Evolutionary conservation across 495 filamentous ascomycete species (phyloP).

Genomic region (Neurospora sp.): DNA sequence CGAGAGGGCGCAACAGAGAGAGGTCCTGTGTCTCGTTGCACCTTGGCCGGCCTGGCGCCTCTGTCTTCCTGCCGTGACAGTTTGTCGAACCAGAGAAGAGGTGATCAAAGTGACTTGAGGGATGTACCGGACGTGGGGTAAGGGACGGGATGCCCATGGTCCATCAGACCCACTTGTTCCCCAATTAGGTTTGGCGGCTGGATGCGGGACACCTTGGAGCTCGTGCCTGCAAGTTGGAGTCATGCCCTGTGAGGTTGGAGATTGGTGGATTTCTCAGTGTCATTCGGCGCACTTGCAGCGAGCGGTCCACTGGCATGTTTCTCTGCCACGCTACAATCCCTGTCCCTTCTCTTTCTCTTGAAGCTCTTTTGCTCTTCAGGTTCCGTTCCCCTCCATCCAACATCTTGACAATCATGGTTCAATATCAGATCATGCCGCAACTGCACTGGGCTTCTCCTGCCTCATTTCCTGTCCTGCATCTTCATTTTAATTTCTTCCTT

Average conservation of each 20-base stretch:
- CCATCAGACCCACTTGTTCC: not conserved
- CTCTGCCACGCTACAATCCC: constrained; percentile 3
- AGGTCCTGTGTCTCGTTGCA: not conserved
- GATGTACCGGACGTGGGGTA: constrained; percentile 7
- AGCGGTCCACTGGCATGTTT: not conserved
- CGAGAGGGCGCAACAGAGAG: not conserved
- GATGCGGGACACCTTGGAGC: not conserved
- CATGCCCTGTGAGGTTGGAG: not conserved
- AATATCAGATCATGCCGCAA: not conserved
- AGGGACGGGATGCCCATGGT: not conserved
- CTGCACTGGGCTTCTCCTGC: not conserved
- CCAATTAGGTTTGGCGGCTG: not conserved
- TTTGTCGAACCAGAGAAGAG: not conserved
- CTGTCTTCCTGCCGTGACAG: not conserved
- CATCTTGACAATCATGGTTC: not conserved
- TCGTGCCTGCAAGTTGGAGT: not conserved
- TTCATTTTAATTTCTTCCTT: not conserved
- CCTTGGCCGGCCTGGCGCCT: not conserved
- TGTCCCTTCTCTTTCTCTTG: not conserved
- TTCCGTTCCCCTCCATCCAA: not conserved
- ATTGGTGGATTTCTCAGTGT: not conserved
- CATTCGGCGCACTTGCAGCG: not conserved
- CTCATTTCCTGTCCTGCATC: not conserved
- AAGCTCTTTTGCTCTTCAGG: not conserved
- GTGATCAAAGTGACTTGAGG: not conserved